These are phyloP conservation scores for Arthrobotrys pseudoclavata DNA, from an alignment of 2,329 filamentous ascomycete genomes.

Conservation along the genomic window DNA sequence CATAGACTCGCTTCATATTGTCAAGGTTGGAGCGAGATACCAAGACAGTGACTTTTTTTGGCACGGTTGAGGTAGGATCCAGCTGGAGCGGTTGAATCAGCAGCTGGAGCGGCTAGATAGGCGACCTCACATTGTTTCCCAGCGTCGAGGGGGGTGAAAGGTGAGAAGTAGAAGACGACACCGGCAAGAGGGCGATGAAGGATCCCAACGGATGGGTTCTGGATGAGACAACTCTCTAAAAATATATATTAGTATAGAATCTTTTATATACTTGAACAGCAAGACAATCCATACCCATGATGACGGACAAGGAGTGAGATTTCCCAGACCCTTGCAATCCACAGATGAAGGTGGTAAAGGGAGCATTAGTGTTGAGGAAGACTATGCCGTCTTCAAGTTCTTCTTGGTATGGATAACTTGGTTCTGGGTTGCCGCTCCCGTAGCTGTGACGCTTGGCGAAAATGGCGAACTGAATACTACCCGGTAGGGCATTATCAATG, in stretches of 20 bases:
- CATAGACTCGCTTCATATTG: conserved; percentile 61
- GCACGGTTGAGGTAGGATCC: conserved; percentile 1
- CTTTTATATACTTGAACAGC: not conserved
- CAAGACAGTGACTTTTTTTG: conserved; percentile 61
- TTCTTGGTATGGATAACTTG: not conserved
- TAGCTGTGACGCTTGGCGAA: conserved; percentile 33
- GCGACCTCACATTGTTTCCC: conserved; percentile 54
- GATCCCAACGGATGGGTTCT: conserved; percentile 32
- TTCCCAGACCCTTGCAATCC: conserved; percentile 53
- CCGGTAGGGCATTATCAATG: not conserved
- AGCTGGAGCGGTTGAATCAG: not conserved
- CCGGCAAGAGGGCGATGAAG: conserved; percentile 26
- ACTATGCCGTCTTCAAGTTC: conserved; percentile 31
- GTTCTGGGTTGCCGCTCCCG: not conserved
- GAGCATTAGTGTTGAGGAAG: conserved; percentile 43
- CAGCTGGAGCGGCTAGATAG: conserved; percentile 35
- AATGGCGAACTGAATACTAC: conserved; percentile 26
- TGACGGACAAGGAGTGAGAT: conserved; percentile 51
- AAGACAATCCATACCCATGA: conserved; percentile 26
- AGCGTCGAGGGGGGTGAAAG: conserved; percentile 27
- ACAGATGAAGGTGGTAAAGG: conserved; percentile 53
- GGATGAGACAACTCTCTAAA: conserved; percentile 47
- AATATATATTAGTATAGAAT: not conserved
- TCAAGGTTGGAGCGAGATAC: conserved; percentile 63
- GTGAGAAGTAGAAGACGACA: conserved; percentile 34